Evolutionary conservation across 768 basidiomycete species (phyloP).

Genomic region (Pleurotus sapidus): DNA sequence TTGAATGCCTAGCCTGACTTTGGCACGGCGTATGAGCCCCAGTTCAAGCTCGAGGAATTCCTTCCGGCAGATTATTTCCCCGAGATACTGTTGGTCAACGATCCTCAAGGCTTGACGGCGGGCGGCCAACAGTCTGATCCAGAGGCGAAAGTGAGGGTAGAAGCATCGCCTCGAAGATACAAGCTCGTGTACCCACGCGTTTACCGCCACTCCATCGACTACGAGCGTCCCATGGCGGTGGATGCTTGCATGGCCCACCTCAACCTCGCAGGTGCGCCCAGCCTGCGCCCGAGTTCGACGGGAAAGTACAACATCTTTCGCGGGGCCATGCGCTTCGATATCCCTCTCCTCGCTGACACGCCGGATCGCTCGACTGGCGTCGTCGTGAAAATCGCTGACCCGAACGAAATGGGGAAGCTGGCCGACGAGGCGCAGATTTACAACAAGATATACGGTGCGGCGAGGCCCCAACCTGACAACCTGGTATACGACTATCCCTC

Average conservation of each 20-base stretch:
- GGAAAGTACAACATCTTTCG: constrained; percentile 32
- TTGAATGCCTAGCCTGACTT: neutral
- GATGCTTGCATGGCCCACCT: constrained; percentile 7
- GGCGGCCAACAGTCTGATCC: neutral
- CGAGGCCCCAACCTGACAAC: neutral
- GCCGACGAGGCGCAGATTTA: constrained; percentile 30
- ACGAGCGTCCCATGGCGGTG: neutral
- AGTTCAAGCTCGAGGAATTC: constrained; percentile 20
- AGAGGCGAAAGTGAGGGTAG: neutral
- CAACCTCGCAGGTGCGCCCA: constrained; percentile 15
- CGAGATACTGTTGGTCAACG: constrained; percentile 20
- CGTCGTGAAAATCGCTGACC: constrained; percentile 32
- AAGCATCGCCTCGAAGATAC: constrained; percentile 12
- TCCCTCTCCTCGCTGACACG: constrained; percentile 19
- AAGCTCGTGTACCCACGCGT: constrained; percentile 14
- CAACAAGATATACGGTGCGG: constrained; percentile 16
- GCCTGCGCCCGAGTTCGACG: constrained; percentile 1
- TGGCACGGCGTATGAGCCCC: neutral
- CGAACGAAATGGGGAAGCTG: constrained; percentile 22
- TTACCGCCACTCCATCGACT: neutral
- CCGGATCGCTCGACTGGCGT: constrained; percentile 24
- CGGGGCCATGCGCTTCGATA: constrained; percentile 35
- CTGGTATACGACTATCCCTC: neutral
- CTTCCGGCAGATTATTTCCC: constrained; percentile 21
- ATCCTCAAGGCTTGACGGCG: constrained; percentile 13